Conservation (phyloP, 2,329 filamentous ascomycete genomes). For the Aspergillus quadrilineatus region DNA sequence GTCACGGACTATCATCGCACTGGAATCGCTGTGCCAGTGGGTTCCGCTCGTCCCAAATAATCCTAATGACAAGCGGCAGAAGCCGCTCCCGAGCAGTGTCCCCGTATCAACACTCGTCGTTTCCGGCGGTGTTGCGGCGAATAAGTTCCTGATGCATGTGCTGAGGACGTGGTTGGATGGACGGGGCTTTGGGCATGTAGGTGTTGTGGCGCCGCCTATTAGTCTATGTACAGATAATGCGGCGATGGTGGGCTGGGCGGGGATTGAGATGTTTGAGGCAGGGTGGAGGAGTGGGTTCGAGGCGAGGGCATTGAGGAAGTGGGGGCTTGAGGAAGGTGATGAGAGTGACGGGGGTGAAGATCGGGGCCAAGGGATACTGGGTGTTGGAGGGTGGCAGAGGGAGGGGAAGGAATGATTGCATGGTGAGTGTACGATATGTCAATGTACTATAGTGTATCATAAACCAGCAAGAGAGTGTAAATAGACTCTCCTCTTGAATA, state of each 20-base stretch:
- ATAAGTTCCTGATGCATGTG: conserved; percentile 72
- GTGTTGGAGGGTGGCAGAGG: conserved; percentile 53
- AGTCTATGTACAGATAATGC: conserved; percentile 90
- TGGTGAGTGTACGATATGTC: too few relatives aligned
- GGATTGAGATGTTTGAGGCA: conserved; percentile 83
- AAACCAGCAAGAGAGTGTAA: too few relatives aligned
- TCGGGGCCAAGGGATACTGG: conserved; percentile 57
- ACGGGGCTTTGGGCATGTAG: conserved; percentile 63
- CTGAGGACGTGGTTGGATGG: conserved; percentile 60
- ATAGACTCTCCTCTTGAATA: too few relatives aligned
- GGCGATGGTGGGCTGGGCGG: conserved; percentile 95
- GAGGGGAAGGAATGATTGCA: neutral
- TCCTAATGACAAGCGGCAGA: neutral
- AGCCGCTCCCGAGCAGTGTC: neutral
- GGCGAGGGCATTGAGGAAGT: conserved; percentile 64
- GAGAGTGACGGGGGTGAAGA: conserved; percentile 33
- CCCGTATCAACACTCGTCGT: conserved; percentile 68
- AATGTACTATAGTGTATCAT: too few relatives aligned
- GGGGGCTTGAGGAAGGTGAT: conserved; percentile 65
- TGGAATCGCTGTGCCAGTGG: conserved; percentile 44
- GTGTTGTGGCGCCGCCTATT: conserved; percentile 71
- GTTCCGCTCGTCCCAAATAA: neutral
- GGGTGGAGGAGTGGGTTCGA: conserved; percentile 67
- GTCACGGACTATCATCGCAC: conserved; percentile 68
- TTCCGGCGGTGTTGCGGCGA: conserved; percentile 87